Evolutionary conservation across 106 monocot genomes (phyloP).

Genomic region (Vanilla planifolia): DNA sequence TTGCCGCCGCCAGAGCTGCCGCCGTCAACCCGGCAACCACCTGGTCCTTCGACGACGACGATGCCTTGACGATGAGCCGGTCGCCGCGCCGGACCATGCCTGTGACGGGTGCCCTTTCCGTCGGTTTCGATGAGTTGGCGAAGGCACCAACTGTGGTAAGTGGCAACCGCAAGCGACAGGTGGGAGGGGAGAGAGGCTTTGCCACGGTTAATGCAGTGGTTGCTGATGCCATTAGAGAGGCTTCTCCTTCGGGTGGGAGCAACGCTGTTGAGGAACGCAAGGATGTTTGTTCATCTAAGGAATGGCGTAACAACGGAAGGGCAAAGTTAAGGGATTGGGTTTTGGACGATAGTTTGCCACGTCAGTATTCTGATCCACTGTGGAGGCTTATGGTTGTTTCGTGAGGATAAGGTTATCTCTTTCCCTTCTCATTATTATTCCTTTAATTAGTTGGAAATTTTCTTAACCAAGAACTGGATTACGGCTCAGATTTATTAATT

Average conservation of each 20-base stretch:
- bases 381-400: not conserved
- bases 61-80: not conserved
- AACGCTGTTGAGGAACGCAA: too few relatives aligned
- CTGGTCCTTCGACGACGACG: constrained; percentile 31
- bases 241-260: too few relatives aligned
- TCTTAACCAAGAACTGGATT: too few relatives aligned
- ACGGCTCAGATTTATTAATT: too few relatives aligned
- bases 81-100: not conserved
- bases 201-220: not conserved
- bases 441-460: too few relatives aligned
- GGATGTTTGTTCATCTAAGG: too few relatives aligned
- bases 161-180: not conserved
- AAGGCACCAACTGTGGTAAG: not conserved
- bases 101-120: not conserved
- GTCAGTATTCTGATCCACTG: too few relatives aligned
- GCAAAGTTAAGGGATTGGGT: too few relatives aligned
- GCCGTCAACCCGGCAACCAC: constrained; percentile 45
- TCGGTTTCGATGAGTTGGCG: not conserved
- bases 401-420: not conserved
- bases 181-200: not conserved
- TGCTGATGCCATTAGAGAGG: constrained; percentile 6
- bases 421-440: too few relatives aligned
- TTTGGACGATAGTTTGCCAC: too few relatives aligned
- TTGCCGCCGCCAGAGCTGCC: constrained; percentile 38
- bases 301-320: too few relatives aligned